A percentile compares a stretch with the other conserved stretches of the same genome.
Evolutionary conservation across 1,284 basidiomycete species (phyloP).

Genomic region (Trametes versicolor): DNA sequence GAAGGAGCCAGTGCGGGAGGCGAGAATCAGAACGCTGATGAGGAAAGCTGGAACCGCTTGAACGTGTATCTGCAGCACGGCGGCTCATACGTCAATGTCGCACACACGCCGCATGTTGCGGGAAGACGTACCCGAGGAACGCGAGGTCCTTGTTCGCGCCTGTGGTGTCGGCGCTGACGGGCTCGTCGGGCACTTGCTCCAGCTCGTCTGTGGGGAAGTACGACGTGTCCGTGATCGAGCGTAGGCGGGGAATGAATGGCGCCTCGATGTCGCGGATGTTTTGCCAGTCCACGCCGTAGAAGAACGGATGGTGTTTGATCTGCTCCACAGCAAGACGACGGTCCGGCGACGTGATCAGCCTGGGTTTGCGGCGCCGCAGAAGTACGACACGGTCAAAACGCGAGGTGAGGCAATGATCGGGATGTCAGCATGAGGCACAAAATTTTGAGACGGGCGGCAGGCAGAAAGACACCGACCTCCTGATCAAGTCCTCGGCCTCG

Average conservation of each 20-base stretch:
- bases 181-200: slow-evolving; percentile 82
- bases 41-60: slow-evolving; percentile 73
- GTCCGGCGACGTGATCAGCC: slow-evolving; percentile 89
- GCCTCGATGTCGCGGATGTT: slow-evolving; percentile 93
- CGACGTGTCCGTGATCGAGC: slow-evolving; percentile 93
- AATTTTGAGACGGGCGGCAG: background rate
- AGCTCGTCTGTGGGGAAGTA: slow-evolving; percentile 99
- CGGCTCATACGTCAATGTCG: slow-evolving; percentile 16
- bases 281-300: slow-evolving; percentile 96
- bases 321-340: slow-evolving; percentile 85
- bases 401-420: slow-evolving; percentile 5
- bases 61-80: slow-evolving; percentile 73
- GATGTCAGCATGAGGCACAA: slow-evolving; percentile 4
- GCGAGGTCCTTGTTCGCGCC: slow-evolving; percentile 91
- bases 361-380: slow-evolving; percentile 38
- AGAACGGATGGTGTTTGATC: slow-evolving; percentile 96
- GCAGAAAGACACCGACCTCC: slow-evolving; percentile 60
- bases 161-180: slow-evolving; percentile 73
- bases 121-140: slow-evolving; percentile 82
- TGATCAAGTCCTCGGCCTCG: slow-evolving; percentile 93
- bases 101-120: background rate
- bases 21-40: slow-evolving; percentile 44
- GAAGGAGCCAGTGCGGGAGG: background rate
- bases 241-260: slow-evolving; percentile 94
- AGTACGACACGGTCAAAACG: slow-evolving; percentile 7